Evolutionary conservation across 768 basidiomycete species (phyloP), one percentile per base, ranked within the genome.

Genomic region (Botryobasidium botryosum): DNA sequence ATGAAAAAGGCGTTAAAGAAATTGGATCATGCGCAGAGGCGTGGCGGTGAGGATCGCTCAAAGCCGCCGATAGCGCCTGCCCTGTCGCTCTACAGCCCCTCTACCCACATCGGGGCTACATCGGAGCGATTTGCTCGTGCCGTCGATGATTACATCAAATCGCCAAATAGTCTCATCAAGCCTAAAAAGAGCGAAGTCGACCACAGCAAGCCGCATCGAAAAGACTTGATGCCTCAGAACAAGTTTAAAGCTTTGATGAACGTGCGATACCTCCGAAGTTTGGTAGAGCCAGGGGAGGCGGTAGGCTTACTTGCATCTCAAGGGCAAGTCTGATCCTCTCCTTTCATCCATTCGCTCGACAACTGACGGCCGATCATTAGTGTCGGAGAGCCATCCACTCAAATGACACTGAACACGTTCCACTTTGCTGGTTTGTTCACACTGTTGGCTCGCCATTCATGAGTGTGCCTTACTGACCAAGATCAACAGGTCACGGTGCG

Each of bases 341-440:
- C 15, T 32, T 15, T 1, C 2, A 39, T 39, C 23, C 35, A 36
- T 7, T 44, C 43, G 15, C 24, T n/a, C 41, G 35, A 5, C 5
- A 36, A 31, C 42, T 35, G n/a, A 44, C 44, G 38, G 42, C 43
- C 5, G 6, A 10, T 21, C 27, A 39, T 43, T 6, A 97, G 94
- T 64, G 75, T 99, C 35, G 94, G 94, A 42, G 94, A 99, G 61
- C 94, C 94, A 4, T 99, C 94, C 13, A 99, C 94, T 0, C 94
- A 99, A 60, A 99, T 99, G 94, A 99, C 94, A 6, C 65, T 99
- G 51, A 99, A 99, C 59, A 99, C 94, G 10, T 99, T 99, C 75
- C 94, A 99, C 67, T 91, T 99, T 56, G 94, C 94, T 53, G 92
- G 88, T 77, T 60, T 55, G 71, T 45, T 38, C 8, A 15, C 24